Base-by-base conservation (phyloP, 2,329 filamentous ascomycete genomes). In the Calonectria montana region DNA sequence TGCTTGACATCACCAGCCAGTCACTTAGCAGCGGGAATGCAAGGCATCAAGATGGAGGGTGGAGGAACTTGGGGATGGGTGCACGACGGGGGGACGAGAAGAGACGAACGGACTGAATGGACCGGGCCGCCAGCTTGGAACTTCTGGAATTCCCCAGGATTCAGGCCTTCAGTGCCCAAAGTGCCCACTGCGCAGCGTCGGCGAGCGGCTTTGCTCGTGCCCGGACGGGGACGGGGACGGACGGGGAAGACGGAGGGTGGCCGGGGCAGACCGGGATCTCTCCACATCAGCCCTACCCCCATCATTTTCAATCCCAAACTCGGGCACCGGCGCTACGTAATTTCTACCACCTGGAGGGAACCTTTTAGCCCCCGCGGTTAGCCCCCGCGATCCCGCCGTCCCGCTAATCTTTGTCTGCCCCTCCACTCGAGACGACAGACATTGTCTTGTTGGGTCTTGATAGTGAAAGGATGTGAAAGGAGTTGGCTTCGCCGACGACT, bases 201-300 rank as follows among this genome's bases (percentile, higher is more conserved):
- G 68, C 31, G 45, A 27, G 35, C 68, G 68, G 68, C 68, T 53
- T 50, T 37, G 50, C 64, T 59, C 68, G 43, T 65, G 55, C 55
- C 62, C 62, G 62, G 47, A 65, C 62, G 62, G 62, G 47, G 62
- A 66, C 53, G 61, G 67, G 50, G 55, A 63, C 69, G 63, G 47
- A 45, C 47, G 35, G 61, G 29, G 39, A 59, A 23, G 48, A 65
- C 48, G 50, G 41, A 43, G 23, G 39, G 62, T n/a, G 23, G 57
- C 37, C 37, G 39, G 35, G 39, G 65, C 47, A 48, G 64, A 62
- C 65, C 69, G 69, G 69, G 65, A 65, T 69, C 65, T 71, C 69
- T 69, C 69, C 69, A 69, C 69, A 71, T 72, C 70, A 72, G 70
- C 70, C 70, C 70, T 72, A 72, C 70, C 65, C 64, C 65, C 53